These are phyloP conservation scores for Monosporozyma yasuniensis DNA, from an alignment of 805 yeast genomes.

Conservation along the genomic window DNA sequence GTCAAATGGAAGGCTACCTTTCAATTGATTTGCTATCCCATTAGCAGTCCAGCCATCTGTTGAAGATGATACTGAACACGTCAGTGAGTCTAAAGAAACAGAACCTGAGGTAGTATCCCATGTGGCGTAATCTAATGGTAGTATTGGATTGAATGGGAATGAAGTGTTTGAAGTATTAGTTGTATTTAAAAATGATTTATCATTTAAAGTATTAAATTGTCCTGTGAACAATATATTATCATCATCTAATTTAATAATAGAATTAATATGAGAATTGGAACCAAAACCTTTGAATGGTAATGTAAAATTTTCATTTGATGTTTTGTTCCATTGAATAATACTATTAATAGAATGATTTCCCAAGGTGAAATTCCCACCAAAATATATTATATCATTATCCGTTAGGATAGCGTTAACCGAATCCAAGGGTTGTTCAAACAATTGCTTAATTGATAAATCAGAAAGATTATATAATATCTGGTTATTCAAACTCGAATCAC, in stretches of 20 bases:
- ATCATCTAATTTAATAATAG: conserved; percentile 46
- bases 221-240: conserved; percentile 74
- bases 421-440: conserved; percentile 19
- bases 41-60: conserved; percentile 43
- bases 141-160: conserved; percentile 48
- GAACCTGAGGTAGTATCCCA: conserved; percentile 36
- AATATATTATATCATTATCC: conserved; percentile 48
- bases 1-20: conserved; percentile 46
- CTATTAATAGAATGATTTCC: conserved; percentile 33
- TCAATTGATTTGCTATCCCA: conserved; percentile 54
- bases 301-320: conserved; percentile 33
- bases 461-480: conserved; percentile 31
- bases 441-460: conserved; percentile 15
- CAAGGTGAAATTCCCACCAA: conserved; percentile 71
- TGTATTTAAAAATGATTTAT: conserved; percentile 29
- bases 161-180: conserved; percentile 21
- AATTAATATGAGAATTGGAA: conserved; percentile 44
- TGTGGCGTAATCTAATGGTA: conserved; percentile 49
- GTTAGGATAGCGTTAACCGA: conserved; percentile 40
- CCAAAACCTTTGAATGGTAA: conserved; percentile 76
- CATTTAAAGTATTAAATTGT: conserved; percentile 52
- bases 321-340: conserved; percentile 53
- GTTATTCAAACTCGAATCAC: conserved; percentile 16
- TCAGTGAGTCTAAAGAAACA: not conserved
- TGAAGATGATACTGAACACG: not conserved